Evolutionary conservation across 2,329 filamentous ascomycete genomes (phyloP).

Genomic region (Tothia fuscella): DNA sequence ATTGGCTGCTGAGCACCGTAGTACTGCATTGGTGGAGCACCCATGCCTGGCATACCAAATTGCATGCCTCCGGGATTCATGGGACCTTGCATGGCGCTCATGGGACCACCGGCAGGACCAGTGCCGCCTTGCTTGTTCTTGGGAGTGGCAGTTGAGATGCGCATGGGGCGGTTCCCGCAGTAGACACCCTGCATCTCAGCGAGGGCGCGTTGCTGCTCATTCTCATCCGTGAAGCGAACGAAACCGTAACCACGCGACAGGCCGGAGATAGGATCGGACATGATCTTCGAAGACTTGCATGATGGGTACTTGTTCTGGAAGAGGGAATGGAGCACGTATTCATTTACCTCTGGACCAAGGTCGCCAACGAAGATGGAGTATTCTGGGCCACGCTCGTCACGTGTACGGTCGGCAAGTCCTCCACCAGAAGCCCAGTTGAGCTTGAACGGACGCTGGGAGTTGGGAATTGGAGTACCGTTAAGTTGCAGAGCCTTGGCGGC

Average conservation of each 20-base stretch:
- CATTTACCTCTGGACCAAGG: constrained; percentile 94
- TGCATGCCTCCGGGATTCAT: constrained; percentile 32
- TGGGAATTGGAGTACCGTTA: constrained; percentile 82
- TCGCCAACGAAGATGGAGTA: constrained; percentile 97
- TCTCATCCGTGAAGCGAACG: constrained; percentile 90
- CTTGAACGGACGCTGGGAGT: constrained; percentile 92
- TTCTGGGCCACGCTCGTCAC: constrained; percentile 91
- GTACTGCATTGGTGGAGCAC: constrained; percentile 53
- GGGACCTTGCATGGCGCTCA: constrained; percentile 32
- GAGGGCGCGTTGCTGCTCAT: constrained; percentile 89
- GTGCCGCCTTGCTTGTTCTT: constrained; percentile 64
- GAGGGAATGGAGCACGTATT: constrained; percentile 91
- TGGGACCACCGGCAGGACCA: constrained; percentile 37
- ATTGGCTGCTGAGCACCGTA: constrained; percentile 69
- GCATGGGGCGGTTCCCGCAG: constrained; percentile 96
- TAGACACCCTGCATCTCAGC: constrained; percentile 99
- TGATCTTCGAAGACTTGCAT: constrained; percentile 99
- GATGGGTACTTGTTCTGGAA: constrained; percentile 95
- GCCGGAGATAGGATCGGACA: constrained; percentile 96
- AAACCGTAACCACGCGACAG: constrained; percentile 98
- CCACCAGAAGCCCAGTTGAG: constrained; percentile 98
- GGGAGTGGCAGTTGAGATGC: constrained; percentile 92
- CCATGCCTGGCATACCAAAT: constrained; percentile 43
- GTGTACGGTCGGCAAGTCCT: constrained; percentile 77
- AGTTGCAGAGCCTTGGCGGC: constrained; percentile 83